phyloP scores from a whole-genome alignment of 192 early-diverging fungal genomes.

The Mortierella antarctica region DNA sequence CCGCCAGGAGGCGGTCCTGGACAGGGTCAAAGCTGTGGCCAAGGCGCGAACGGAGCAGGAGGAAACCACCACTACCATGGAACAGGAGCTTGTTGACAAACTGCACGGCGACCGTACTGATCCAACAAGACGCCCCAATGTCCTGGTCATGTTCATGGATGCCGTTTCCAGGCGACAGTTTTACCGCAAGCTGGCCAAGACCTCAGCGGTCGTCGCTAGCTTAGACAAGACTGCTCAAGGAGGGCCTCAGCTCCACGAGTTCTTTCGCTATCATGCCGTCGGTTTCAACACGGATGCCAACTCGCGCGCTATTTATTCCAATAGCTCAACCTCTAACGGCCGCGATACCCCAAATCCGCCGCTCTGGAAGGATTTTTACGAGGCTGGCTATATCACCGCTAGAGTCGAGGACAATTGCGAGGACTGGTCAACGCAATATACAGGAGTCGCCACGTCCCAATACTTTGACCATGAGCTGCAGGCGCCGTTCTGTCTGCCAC shows the following conservation, averaged over 20 bases:
- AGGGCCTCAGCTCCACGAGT: conserved; percentile 54
- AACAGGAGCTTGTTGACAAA: conserved; percentile 6
- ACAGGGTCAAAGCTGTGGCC: conserved; percentile 18
- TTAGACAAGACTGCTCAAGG: conserved; percentile 45
- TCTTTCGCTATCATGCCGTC: conserved; percentile 63
- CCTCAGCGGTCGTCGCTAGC: conserved; percentile 32
- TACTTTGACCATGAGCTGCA: conserved; percentile 66
- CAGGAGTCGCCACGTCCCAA: conserved; percentile 34
- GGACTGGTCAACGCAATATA: conserved; percentile 63
- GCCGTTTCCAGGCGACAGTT: conserved; percentile 64
- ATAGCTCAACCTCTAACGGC: conserved; percentile 6
- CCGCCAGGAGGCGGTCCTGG: conserved; percentile 25
- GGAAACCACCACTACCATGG: neutral
- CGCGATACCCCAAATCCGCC: conserved; percentile 38
- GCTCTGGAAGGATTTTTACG: conserved; percentile 67
- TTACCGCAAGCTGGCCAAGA: conserved; percentile 62
- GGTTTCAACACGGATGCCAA: conserved; percentile 65
- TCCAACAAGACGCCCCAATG: conserved; percentile 52
- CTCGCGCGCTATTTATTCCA: conserved; percentile 61
- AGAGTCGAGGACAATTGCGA: conserved; percentile 62
- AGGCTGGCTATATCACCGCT: conserved; percentile 64
- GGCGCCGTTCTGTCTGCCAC: conserved; percentile 66
- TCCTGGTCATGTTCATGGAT: conserved; percentile 64
- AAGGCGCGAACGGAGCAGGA: conserved; percentile 13
- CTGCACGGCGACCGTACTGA: neutral